These are phyloP conservation scores for Datura wrightii DNA, from an alignment of 257 asterid genomes.

Conservation along the genomic window DNA sequence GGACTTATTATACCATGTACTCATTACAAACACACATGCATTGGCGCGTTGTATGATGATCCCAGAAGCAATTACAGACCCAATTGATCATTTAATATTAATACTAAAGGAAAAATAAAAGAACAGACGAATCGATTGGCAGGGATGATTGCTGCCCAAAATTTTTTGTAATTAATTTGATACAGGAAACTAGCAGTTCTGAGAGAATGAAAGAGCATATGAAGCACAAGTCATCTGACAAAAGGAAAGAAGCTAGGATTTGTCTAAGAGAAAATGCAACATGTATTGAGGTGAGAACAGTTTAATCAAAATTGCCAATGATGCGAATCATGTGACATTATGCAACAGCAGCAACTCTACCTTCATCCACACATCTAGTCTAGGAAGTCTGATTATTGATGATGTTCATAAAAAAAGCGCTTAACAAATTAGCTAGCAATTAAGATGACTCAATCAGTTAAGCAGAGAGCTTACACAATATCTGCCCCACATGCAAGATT, in stretches of 20 bases:
- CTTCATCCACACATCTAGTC: background rate
- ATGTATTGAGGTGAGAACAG: background rate
- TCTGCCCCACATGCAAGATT: conserved; percentile 1
- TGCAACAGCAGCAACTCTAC: background rate
- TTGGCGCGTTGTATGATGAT: background rate
- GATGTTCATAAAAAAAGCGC: conserved; percentile 4
- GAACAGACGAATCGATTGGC: background rate
- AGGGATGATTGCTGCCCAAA: background rate
- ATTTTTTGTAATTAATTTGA: background rate
- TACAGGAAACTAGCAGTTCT: background rate
- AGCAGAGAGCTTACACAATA: background rate
- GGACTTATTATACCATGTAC: background rate
- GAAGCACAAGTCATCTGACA: background rate
- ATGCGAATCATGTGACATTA: background rate
- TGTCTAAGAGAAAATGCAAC: background rate
- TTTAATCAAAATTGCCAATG: background rate
- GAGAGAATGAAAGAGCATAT: background rate
- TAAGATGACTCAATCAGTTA: conserved; percentile 7
- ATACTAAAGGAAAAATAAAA: background rate
- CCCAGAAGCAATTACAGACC: conserved; percentile 25
- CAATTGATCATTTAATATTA: background rate
- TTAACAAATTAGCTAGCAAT: conserved; percentile 8
- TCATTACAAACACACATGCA: background rate
- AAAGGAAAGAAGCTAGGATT: background rate
- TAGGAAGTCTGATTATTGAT: background rate